These are phyloP conservation scores for Mortierella sp. DNA, from an alignment of 371 early-diverging fungal genomes.

Conservation along the genomic window DNA sequence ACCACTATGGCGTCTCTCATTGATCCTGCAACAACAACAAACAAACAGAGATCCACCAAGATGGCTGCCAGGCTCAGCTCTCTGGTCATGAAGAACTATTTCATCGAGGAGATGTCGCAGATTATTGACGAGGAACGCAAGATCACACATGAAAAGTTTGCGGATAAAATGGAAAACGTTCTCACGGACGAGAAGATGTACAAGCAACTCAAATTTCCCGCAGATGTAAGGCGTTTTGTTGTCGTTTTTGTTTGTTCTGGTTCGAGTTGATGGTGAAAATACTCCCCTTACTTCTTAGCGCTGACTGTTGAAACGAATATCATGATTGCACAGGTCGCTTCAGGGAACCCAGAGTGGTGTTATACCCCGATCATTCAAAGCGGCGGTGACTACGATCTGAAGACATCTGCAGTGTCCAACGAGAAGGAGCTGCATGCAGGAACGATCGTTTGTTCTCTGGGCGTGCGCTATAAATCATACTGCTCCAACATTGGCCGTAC, in stretches of 20 bases:
- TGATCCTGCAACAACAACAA: not conserved
- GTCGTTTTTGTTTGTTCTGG: not conserved
- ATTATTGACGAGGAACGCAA: conserved; percentile 89
- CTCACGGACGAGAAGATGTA: conserved; percentile 75
- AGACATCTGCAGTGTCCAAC: conserved; percentile 84
- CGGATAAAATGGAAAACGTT: conserved; percentile 77
- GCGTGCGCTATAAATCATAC: conserved; percentile 92
- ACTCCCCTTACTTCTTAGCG: too few relatives aligned
- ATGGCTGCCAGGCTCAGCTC: conserved; percentile 81
- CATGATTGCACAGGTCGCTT: conserved; percentile 30
- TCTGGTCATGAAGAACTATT: conserved; percentile 84
- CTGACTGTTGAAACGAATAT: too few relatives aligned
- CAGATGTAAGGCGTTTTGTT: conserved; percentile 62
- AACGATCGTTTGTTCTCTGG: conserved; percentile 91
- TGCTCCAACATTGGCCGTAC: conserved; percentile 95
- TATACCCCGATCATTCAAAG: conserved; percentile 97
- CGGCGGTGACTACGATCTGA: conserved; percentile 93
- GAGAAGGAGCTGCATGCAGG: conserved; percentile 81
- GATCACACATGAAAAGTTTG: conserved; percentile 89
- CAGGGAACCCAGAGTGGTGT: conserved; percentile 86
- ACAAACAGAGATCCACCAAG: conserved; percentile 70
- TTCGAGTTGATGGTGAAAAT: too few relatives aligned
- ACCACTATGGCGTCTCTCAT: not conserved
- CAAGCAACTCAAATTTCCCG: conserved; percentile 73
- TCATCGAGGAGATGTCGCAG: conserved; percentile 84